These are phyloP conservation scores for Sclerospora graminicola DNA, from an alignment of 352 stramenopile species.

Conservation along the genomic window DNA sequence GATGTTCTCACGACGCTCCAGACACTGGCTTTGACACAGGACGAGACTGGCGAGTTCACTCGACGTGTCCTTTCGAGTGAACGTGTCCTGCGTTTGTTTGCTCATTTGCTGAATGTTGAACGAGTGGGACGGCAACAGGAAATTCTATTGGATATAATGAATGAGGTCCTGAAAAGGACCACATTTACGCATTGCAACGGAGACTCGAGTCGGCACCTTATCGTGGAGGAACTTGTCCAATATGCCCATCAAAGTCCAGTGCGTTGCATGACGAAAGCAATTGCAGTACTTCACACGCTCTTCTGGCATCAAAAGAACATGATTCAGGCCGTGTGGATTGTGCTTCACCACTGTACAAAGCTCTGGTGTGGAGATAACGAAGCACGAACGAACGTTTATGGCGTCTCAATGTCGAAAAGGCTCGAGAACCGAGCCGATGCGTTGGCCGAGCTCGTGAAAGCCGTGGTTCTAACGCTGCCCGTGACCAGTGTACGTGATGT, in stretches of 20 bases:
- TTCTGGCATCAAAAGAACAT: constrained; percentile 6
- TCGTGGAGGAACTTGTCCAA: constrained; percentile 34
- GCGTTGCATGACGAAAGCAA: constrained; percentile 12
- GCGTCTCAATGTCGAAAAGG: constrained; percentile 1
- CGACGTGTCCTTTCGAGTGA: constrained; percentile 31
- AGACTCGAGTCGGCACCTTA: constrained; percentile 35
- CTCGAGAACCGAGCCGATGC: constrained; percentile 20
- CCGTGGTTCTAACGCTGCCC: constrained; percentile 21
- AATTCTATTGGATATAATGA: constrained; percentile 31
- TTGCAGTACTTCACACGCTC: constrained; percentile 28
- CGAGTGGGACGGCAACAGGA: constrained; percentile 16
- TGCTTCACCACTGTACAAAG: constrained; percentile 48
- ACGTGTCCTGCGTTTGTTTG: constrained; percentile 22
- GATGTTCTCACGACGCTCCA: constrained; percentile 16
- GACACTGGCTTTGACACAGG: constrained; percentile 14
- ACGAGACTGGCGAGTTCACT: constrained; percentile 26
- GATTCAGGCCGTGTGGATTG: constrained; percentile 24
- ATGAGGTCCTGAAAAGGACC: constrained; percentile 17
- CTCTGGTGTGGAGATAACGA: constrained; percentile 43
- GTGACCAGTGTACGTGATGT: constrained; percentile 15
- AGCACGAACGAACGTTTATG: background rate
- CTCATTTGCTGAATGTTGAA: constrained; percentile 17
- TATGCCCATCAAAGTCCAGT: constrained; percentile 25
- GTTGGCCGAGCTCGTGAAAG: constrained; percentile 40
- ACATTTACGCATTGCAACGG: constrained; percentile 4